A percentile compares a stretch with the other conserved stretches of the same genome.
phyloP scores from a whole-genome alignment of 164 flowering plant species.

The Malania oleifera region DNA sequence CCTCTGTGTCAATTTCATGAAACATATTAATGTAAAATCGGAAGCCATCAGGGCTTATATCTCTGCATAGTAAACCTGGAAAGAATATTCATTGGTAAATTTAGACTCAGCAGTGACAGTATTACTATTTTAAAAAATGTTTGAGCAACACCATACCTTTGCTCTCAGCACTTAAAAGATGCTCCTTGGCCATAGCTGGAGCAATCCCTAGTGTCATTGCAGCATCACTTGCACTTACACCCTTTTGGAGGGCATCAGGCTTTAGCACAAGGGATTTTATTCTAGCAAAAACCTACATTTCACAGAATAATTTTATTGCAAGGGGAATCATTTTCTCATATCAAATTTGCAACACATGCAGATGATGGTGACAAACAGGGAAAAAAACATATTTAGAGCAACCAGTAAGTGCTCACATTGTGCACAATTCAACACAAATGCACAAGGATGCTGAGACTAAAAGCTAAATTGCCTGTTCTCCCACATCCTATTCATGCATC shows the following conservation, averaged over 20 bases:
- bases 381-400: too few species aligned
- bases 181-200: constrained; percentile 96
- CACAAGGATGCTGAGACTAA: too few species aligned
- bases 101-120: background rate
- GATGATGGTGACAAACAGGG: background rate
- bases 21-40: constrained; percentile 82
- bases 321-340: constrained; percentile 3
- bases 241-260: constrained; percentile 66
- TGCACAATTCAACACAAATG: constrained; percentile 4
- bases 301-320: constrained; percentile 10
- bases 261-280: constrained; percentile 57
- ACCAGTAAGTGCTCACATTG: too few species aligned
- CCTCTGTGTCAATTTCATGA: constrained; percentile 45
- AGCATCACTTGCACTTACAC: constrained; percentile 91
- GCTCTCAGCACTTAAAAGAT: constrained; percentile 86
- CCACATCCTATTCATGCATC: too few species aligned
- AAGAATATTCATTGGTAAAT: constrained; percentile 7
- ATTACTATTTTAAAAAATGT: constrained; percentile 4
- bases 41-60: constrained; percentile 87
- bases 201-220: constrained; percentile 89
- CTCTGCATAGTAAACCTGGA: constrained; percentile 89
- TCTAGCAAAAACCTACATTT: constrained; percentile 58
- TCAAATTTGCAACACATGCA: background rate
- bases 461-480: too few species aligned
- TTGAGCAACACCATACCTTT: constrained; percentile 41